These are phyloP conservation scores for Croton setiger DNA, from an alignment of 441 rosid species.

Conservation along the genomic window DNA sequence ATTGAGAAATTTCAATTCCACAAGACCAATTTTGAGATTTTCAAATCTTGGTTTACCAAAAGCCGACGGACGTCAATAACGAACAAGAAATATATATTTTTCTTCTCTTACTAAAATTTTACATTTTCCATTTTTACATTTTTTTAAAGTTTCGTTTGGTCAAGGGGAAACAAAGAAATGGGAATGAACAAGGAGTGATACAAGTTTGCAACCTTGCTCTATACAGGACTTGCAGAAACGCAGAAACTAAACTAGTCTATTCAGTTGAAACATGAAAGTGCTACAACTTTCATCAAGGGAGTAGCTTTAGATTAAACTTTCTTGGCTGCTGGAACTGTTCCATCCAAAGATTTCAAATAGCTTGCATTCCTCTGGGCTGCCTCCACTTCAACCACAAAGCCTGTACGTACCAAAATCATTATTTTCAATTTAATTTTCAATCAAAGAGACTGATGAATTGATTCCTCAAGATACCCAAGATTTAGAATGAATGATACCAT, in stretches of 20 bases:
- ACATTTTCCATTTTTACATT: constrained; percentile 34
- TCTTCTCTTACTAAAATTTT: constrained; percentile 30
- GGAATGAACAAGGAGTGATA: constrained; percentile 31
- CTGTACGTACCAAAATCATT: constrained; percentile 19
- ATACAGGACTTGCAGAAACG: constrained; percentile 36
- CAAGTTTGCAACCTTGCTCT: constrained; percentile 36
- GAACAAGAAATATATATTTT: constrained; percentile 11
- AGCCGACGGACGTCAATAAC: not conserved
- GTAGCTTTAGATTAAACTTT: constrained; percentile 30
- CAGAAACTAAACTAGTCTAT: constrained; percentile 32
- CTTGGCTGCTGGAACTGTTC: constrained; percentile 31
- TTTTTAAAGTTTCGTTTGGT: constrained; percentile 23
- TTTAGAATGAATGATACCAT: constrained; percentile 30
- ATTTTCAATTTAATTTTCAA: not conserved
- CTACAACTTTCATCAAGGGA: constrained; percentile 23
- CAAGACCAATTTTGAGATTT: too few species aligned
- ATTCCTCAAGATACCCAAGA: not conserved
- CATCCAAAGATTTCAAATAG: constrained; percentile 4
- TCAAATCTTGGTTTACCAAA: too few species aligned
- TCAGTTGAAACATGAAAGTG: constrained; percentile 12
- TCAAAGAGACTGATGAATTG: not conserved
- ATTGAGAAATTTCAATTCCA: too few species aligned
- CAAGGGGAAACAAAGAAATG: constrained; percentile 34
- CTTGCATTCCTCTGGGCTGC: constrained; percentile 26
- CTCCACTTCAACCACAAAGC: constrained; percentile 33